Conservation (phyloP, 1,139 yeast species). For the Suhomyces bokatorum region DNA sequence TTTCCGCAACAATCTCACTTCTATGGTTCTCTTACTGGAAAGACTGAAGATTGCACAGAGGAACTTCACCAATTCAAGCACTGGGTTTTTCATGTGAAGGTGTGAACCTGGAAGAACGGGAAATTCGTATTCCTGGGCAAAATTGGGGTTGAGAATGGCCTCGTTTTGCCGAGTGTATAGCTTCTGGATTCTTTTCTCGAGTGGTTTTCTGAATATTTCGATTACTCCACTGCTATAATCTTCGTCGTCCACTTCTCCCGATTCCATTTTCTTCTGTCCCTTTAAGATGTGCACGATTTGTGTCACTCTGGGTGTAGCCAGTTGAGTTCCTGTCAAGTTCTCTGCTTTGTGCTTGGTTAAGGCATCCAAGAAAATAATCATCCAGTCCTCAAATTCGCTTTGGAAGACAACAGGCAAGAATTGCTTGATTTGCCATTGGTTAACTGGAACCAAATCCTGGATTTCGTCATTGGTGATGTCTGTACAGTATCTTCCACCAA, state of each 20-base stretch:
- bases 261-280: conserved; percentile 41
- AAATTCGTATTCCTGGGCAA: conserved; percentile 63
- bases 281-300: conserved; percentile 60
- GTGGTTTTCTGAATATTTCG: conserved; percentile 58
- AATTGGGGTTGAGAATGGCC: conserved; percentile 65
- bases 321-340: conserved; percentile 34
- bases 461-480: conserved; percentile 56
- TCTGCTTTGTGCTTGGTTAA: conserved; percentile 59
- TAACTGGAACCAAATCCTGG: conserved; percentile 59
- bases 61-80: conserved; percentile 75
- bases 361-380: conserved; percentile 71
- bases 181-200: conserved; percentile 65
- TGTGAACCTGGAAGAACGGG: conserved; percentile 76
- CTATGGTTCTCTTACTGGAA: conserved; percentile 64
- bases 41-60: conserved; percentile 72
- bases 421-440: conserved; percentile 79
- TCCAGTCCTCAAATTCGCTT: conserved; percentile 87
- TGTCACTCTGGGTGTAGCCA: conserved; percentile 61
- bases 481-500: conserved; percentile 77
- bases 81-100: conserved; percentile 62
- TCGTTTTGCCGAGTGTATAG: conserved; percentile 71
- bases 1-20: conserved; percentile 72
- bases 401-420: conserved; percentile 76
- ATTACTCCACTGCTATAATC: conserved; percentile 44
- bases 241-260: conserved; percentile 28